Evolutionary conservation across 73 alveolate species (phyloP).

Genomic region (Symbiodinium pilosum): DNA sequence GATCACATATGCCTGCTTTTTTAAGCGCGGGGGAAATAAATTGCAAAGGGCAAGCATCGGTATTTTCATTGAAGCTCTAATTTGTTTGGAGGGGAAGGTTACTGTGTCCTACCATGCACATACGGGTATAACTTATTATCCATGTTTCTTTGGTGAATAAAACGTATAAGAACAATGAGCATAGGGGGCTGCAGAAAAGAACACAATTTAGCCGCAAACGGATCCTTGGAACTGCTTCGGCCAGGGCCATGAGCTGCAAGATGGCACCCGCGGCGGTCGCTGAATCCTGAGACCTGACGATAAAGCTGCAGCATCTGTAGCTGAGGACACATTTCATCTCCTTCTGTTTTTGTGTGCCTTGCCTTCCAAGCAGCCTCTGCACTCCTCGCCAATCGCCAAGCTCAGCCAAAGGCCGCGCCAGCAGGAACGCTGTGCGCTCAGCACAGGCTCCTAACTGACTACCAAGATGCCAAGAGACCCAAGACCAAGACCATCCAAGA

Average conservation of each 20-base stretch:
- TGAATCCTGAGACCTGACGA: not conserved
- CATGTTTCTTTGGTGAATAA: too few species aligned
- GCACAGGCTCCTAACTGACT: not conserved
- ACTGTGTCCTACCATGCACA: too few species aligned
- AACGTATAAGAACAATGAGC: too few species aligned
- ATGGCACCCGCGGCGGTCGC: slow-evolving; percentile 11
- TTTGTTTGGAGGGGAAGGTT: too few species aligned
- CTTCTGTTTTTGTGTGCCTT: not conserved
- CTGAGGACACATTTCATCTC: too few species aligned
- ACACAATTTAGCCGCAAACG: too few species aligned
- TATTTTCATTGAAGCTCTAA: too few species aligned
- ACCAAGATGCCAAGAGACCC: not conserved
- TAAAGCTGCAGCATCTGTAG: not conserved
- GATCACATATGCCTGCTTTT: too few species aligned
- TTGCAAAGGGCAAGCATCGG: too few species aligned
- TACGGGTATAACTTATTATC: too few species aligned
- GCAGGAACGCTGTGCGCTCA: not conserved
- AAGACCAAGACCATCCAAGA: not conserved
- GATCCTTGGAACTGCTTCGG: slow-evolving; percentile 74
- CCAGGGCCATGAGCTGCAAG: slow-evolving; percentile 42
- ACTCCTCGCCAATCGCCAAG: slow-evolving; percentile 93
- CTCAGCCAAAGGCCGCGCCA: slow-evolving; percentile 59
- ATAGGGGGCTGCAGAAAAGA: too few species aligned
- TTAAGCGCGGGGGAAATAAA: too few species aligned
- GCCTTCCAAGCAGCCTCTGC: slow-evolving; percentile 6